Base-by-base conservation (phyloP, 495 filamentous ascomycete species). In the Aspergillus diversus region DNA sequence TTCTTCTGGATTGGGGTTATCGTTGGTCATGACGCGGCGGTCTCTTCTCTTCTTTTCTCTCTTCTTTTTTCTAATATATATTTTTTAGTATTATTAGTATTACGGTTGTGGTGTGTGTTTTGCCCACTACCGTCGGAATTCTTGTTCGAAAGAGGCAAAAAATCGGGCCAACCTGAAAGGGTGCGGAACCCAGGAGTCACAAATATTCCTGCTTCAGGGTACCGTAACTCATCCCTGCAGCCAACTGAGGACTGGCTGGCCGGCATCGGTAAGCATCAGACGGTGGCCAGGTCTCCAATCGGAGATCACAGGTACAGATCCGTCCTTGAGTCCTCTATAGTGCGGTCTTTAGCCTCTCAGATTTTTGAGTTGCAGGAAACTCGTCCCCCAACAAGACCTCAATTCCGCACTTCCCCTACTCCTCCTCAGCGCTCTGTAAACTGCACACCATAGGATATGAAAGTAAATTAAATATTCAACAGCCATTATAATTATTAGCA, bases 81-180 rank as follows among this genome's bases (percentile, higher is more conserved):
- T 27, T 27, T 27, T 27, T n/a, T n/a, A n/a, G n/a, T 27, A 27
- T 1, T 27, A 27, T 27, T 27, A 27, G 1, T 27, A 27, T 27
- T 27, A 27, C 21, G 21, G 21, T 27, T 27, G 21, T 27, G 21
- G 21, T 27, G 21, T 27, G 21, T 27, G 21, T 27, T 27, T 27
- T 2, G 21, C 21, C 21, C 21, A 27, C 21, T 27, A 27, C 21
- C 21, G 21, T 59, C 59, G 64, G 55, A 42, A 66, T 59, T 59
- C 13, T 55, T 66, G 51, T 33, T 62, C 59, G n/a, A 66, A 59
- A 66, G 59, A 59, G 64, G 64, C 55, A 62, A 64, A 56, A 43
- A 27, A 7, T 4, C 15, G 16, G 47, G 47, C 5, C 47, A 50
- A 17, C 47, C 7, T 49, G 21, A 16, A 49, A 17, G 27, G 27